These are phyloP conservation scores for Lumnitzera littorea DNA, from an alignment of 345 rosid genomes.

Conservation along the genomic window DNA sequence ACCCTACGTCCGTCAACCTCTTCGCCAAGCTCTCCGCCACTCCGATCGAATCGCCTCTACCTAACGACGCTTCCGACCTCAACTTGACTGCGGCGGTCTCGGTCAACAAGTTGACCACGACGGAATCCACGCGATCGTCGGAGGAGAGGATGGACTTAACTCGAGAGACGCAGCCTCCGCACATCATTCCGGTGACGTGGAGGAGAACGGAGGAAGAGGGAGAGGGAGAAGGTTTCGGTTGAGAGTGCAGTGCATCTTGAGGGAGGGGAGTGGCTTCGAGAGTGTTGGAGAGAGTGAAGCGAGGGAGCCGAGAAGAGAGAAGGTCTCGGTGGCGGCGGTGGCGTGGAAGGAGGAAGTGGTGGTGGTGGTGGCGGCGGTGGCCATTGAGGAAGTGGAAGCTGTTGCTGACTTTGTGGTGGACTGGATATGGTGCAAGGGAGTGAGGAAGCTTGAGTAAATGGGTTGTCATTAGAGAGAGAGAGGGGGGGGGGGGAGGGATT, in stretches of 20 bases:
- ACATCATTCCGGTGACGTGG: constrained; percentile 87
- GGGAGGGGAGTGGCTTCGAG: constrained; percentile 41
- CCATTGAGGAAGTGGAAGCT: not conserved
- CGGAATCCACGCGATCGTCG: constrained; percentile 79
- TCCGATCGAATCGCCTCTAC: constrained; percentile 20
- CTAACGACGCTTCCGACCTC: constrained; percentile 26
- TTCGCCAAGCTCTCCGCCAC: constrained; percentile 56
- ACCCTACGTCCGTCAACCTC: constrained; percentile 78
- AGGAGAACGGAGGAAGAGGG: constrained; percentile 48
- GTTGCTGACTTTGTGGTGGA: constrained; percentile 2
- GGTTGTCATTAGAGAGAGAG: constrained; percentile 31
- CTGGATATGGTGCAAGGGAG: constrained; percentile 8
- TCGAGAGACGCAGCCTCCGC: constrained; percentile 85
- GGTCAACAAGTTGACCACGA: constrained; percentile 78
- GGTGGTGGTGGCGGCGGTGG: not conserved
- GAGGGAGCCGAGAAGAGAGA: constrained; percentile 14
- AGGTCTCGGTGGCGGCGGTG: constrained; percentile 13
- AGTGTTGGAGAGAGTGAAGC: constrained; percentile 31
- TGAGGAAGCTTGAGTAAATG: constrained; percentile 33
- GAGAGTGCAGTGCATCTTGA: constrained; percentile 6
- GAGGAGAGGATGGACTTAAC: constrained; percentile 65
- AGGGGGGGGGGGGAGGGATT: not conserved
- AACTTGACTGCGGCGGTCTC: constrained; percentile 80
- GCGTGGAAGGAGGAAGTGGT: not conserved
- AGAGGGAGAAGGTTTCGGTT: constrained; percentile 12